Base-by-base conservation (phyloP, 805 yeast genomes). In the Nakazawaea wickerhamii region DNA sequence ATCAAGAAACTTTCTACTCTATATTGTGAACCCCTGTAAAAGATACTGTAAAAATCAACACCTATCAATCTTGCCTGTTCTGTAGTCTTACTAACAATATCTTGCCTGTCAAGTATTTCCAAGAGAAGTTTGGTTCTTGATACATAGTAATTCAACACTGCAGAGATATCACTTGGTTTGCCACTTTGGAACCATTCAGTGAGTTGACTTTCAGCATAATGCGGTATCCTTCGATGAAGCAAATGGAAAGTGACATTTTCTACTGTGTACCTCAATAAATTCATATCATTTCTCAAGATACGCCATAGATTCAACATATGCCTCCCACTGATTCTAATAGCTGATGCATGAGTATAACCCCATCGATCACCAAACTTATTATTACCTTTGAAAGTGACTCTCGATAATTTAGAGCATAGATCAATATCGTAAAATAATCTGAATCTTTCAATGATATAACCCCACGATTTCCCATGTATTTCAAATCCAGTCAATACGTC, bases 21-120 rank as follows among this genome's bases (percentile, higher is more conserved):
- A 57, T 71, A 93, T 55, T 93, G 99, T 0, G 98, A 91, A 0
- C 99, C 99, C 45, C 99, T 61, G 40, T 86, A 84, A 46, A 84
- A 77, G 7, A 89, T 87, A 3, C 97, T 87, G 55, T 80, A 74
- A 57, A 89, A 93, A 52, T 93, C 98, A 21, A 93, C 77, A 0
- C 99, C 99, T 18, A 89, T 72, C 25, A 93, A 59, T 36, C 96
- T 67, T 0, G 96, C 86, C 58, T 86, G 85, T 51, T 90, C 98
- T 11, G 83, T 75, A 17, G 84, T 85, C 50, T 81, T 71, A 10
- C 79, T 69, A 2, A 91, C 67, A 4, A 85, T 53, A 51, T 89
- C 96, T 42, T 77, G 80, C 18, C 73, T 68, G 4, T 70, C 72
- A 4, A 87, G 55, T 1, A 88, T 58, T 44, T 70, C 52, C 48